phyloP scores from a whole-genome alignment of 1,284 basidiomycete species.

The Athelia psychrophila region DNA sequence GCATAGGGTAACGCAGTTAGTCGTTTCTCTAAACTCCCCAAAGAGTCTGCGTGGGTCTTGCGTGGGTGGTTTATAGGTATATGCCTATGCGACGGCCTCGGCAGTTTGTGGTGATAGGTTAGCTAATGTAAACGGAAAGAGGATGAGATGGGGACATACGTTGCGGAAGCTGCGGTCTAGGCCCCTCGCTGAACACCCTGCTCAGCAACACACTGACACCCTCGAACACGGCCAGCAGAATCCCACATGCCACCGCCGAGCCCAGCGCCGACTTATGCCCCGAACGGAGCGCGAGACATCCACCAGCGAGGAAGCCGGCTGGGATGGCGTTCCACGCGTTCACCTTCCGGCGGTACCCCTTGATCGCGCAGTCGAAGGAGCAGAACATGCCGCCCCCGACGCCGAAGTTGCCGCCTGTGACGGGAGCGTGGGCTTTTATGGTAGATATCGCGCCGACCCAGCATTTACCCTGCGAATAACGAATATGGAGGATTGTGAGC shows the following conservation, averaged over 20 bases:
- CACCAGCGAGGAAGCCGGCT: constrained; percentile 97
- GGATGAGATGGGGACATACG: not conserved
- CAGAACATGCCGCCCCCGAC: constrained; percentile 99
- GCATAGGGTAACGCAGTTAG: too few species aligned
- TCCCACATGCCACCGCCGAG: constrained; percentile 94
- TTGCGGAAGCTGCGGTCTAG: constrained; percentile 61
- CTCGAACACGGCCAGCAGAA: constrained; percentile 95
- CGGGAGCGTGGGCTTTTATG: constrained; percentile 97
- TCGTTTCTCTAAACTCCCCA: too few species aligned
- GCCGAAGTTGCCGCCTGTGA: constrained; percentile 97
- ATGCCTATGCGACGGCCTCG: too few species aligned
- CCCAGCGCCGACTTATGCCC: constrained; percentile 84
- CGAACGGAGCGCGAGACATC: constrained; percentile 70
- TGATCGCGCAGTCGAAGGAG: constrained; percentile 97
- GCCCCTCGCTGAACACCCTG: constrained; percentile 80
- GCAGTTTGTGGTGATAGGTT: too few species aligned
- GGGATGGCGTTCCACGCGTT: constrained; percentile 99
- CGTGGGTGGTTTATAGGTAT: too few species aligned
- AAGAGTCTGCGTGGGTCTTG: too few species aligned
- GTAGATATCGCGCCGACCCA: constrained; percentile 92
- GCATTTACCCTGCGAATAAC: constrained; percentile 87
- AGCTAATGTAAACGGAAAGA: too few species aligned
- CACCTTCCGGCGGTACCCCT: constrained; percentile 97
- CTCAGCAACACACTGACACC: constrained; percentile 90
- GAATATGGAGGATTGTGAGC: constrained; percentile 7